Evolutionary conservation across 169 alveolate species (phyloP), one percentile per base, ranked within the genome.

Genomic region (Cryptosporidium sp.): DNA sequence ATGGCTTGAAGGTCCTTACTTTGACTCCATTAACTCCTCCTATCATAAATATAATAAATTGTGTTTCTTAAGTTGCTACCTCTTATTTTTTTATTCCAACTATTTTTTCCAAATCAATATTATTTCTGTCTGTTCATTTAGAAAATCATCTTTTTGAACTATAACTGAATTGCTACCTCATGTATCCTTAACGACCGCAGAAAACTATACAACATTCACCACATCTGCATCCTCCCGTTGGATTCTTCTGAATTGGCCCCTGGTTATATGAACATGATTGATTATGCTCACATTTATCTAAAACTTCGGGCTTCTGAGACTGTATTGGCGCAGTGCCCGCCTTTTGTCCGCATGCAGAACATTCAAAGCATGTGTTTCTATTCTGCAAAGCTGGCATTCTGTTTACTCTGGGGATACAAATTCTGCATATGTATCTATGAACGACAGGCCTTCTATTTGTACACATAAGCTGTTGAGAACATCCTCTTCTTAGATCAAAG

Each of bases 391-490:
- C 23, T 2, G 51, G 42, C 35, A 21, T 26, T 65, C 72, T 26
- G 26, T 37, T 37, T 5, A 14, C 16, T 18, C 72, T 65, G 48
- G 72, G 72, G 5, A 65, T 65, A 37, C 72, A 65, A n/a, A 65
- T 65, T 14, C 72, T 65, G 29, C 72, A 65, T 33, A 65, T 65
- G n/a, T 65, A 65, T 9, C 72, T 65, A 26, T 65, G 72, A n/a
- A 65, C 6, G 12, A 29, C 5, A 1, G 72, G 72, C 31, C 72
- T 31, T 33, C 72, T 65, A 29, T 65, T 21, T 16, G 31, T 3
- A 37, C 72, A 65, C 14, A 8, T 37, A 7, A 31, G 33, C 18
- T 33, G 72, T n/a, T 65, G 72, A 37, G 52, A 33, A 12, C 72
- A 65, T 65, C 51, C 72, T 10, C 72, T 33, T 65, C 29, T 65